Conservation (phyloP, 140 eudicot genomes). For the Flaveria floridana region DNA sequence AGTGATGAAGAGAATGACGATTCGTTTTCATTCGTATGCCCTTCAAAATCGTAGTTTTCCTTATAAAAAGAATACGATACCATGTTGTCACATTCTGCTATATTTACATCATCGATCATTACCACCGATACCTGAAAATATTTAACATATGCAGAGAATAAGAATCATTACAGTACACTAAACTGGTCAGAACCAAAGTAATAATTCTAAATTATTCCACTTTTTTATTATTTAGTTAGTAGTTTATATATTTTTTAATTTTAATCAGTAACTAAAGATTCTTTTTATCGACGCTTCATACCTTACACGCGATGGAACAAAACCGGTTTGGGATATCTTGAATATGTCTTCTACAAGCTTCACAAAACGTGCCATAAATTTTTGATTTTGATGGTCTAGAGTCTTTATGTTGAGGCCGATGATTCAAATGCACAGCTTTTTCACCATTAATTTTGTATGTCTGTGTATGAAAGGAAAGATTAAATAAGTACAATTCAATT, state of each 20-base stretch:
- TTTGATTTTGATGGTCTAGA: constrained; percentile 42
- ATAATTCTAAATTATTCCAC: too few relatives aligned
- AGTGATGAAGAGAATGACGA: constrained; percentile 43
- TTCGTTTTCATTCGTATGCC: constrained; percentile 21
- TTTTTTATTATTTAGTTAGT: too few relatives aligned
- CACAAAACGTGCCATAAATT: constrained; percentile 48
- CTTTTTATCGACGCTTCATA: constrained; percentile 2
- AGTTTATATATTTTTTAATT: too few relatives aligned
- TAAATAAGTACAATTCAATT: background rate
- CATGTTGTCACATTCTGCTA: constrained; percentile 23
- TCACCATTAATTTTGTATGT: constrained; percentile 77
- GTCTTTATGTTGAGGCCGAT: constrained; percentile 57
- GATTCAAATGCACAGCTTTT: constrained; percentile 75
- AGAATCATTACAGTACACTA: too few relatives aligned
- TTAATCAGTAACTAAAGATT: too few relatives aligned
- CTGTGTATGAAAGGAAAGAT: constrained; percentile 30
- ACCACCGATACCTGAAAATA: constrained; percentile 34
- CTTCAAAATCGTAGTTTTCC: constrained; percentile 28
- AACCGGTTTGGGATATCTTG: constrained; percentile 68
- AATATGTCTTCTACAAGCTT: constrained; percentile 69
- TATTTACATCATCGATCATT: constrained; percentile 17
- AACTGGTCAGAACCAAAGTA: too few relatives aligned
- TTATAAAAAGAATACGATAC: constrained; percentile 31
- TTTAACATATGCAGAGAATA: background rate
- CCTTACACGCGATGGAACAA: constrained; percentile 85